Conservation (phyloP, 768 basidiomycete species). For the Cystobasidiopsis lactophilus region DNA sequence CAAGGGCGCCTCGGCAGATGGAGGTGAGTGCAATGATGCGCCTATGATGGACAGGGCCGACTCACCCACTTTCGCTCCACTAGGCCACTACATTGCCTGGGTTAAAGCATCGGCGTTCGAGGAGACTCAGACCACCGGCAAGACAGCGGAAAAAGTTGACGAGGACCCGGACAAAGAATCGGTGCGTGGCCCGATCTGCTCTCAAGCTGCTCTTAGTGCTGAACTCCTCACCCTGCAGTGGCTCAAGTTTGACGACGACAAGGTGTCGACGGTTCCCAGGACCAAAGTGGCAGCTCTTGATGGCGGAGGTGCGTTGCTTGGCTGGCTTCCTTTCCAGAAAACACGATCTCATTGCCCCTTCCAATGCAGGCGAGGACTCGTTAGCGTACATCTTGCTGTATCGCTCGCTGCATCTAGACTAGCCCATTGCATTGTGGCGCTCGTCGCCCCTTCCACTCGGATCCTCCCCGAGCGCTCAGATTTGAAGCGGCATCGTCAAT, state of each 20-base stretch:
- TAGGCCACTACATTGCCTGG: constrained; percentile 70
- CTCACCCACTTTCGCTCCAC: not conserved
- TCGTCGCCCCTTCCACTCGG: too few relatives aligned
- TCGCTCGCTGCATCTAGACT: constrained; percentile 25
- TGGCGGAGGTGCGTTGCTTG: constrained; percentile 42
- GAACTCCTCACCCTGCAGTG: constrained; percentile 24
- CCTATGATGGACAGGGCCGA: too few relatives aligned
- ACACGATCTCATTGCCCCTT: not conserved
- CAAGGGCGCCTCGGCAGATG: constrained; percentile 85
- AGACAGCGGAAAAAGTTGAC: constrained; percentile 18
- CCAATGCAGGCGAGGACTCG: constrained; percentile 40
- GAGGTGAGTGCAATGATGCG: too few relatives aligned
- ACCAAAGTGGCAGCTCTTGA: constrained; percentile 68
- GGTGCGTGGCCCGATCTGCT: not conserved
- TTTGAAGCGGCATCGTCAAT: too few relatives aligned
- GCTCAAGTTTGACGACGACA: constrained; percentile 95
- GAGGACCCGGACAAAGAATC: constrained; percentile 39
- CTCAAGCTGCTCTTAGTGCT: not conserved
- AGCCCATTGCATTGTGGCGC: too few relatives aligned
- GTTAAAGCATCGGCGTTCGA: constrained; percentile 48
- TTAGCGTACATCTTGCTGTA: constrained; percentile 77
- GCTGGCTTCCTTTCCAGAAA: not conserved
- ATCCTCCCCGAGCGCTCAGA: too few relatives aligned
- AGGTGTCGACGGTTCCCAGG: constrained; percentile 57
- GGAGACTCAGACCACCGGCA: constrained; percentile 18